Evolutionary conservation across 805 yeast species (phyloP).

Genomic region (Starmerella asiatica): DNA sequence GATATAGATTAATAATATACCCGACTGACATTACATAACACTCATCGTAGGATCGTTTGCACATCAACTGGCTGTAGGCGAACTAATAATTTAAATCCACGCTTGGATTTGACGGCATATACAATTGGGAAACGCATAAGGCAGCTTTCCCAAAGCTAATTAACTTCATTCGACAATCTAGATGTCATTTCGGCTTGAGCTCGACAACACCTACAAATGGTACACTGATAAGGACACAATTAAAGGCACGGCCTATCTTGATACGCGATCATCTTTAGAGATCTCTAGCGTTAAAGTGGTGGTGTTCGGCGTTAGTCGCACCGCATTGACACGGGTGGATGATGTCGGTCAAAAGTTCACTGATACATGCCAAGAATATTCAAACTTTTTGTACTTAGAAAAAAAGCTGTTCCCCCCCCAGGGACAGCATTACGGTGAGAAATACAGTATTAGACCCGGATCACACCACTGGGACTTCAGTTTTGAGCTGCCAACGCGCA

Average conservation of each 20-base stretch:
- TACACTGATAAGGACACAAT: slow-evolving; percentile 16
- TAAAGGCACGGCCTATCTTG: slow-evolving; percentile 10
- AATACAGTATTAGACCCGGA: slow-evolving; percentile 28
- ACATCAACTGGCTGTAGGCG: too few relatives aligned
- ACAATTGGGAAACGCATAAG: too few relatives aligned
- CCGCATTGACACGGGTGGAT: slow-evolving; percentile 31
- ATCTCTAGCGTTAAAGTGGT: slow-evolving; percentile 35
- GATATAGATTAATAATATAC: too few relatives aligned
- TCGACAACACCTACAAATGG: slow-evolving; percentile 16
- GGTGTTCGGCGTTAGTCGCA: slow-evolving; percentile 56
- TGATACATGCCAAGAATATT: slow-evolving; percentile 19
- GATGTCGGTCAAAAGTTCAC: slow-evolving; percentile 19
- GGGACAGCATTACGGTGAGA: slow-evolving; percentile 16
- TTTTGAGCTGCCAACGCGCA: slow-evolving; percentile 24
- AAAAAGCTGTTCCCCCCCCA: slow-evolving; percentile 29
- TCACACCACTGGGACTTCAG: slow-evolving; percentile 26
- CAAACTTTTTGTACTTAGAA: slow-evolving; percentile 23
- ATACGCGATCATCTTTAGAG: slow-evolving; percentile 6
- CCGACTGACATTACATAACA: too few relatives aligned
- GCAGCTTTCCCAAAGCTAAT: too few relatives aligned
- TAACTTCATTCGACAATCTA: too few relatives aligned
- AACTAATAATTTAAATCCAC: too few relatives aligned
- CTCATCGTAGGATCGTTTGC: too few relatives aligned
- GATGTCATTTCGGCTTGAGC: slow-evolving; percentile 6
- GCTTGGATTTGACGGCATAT: too few relatives aligned